phyloP scores from a whole-genome alignment of 2,329 filamentous ascomycete genomes.

The Ilyonectria robusta region DNA sequence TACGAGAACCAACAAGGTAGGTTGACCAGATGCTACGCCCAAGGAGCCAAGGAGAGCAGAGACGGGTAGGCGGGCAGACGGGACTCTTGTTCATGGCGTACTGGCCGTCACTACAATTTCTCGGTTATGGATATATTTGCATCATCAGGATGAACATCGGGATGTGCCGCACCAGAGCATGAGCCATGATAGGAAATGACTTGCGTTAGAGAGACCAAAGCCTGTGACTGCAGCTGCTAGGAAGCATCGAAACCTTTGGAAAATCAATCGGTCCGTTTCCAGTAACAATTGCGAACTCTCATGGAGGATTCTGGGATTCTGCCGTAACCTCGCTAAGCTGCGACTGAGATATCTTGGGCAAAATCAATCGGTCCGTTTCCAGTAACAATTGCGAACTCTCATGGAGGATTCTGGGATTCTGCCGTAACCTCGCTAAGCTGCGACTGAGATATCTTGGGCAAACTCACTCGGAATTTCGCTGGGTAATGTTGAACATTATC shows the following conservation, averaged over 20 bases:
- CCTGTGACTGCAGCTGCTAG: background rate
- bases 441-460: background rate
- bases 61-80: slow-evolving; percentile 10
- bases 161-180: background rate
- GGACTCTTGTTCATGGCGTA: slow-evolving; percentile 2
- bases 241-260: background rate
- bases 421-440: background rate
- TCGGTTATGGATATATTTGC: background rate
- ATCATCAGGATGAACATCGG: background rate
- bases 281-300: background rate
- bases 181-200: background rate
- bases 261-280: background rate
- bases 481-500: background rate
- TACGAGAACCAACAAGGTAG: slow-evolving; percentile 3
- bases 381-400: too few relatives aligned
- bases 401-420: too few relatives aligned
- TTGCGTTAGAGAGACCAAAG: background rate
- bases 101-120: background rate
- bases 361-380: background rate
- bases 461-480: background rate
- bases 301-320: background rate
- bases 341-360: background rate
- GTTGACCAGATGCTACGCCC: background rate
- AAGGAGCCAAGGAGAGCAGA: slow-evolving; percentile 1
- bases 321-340: background rate